Evolutionary conservation across 208 protist genomes (phyloP), one percentile per base, ranked within the genome.

Genomic region (Leishmania major): DNA sequence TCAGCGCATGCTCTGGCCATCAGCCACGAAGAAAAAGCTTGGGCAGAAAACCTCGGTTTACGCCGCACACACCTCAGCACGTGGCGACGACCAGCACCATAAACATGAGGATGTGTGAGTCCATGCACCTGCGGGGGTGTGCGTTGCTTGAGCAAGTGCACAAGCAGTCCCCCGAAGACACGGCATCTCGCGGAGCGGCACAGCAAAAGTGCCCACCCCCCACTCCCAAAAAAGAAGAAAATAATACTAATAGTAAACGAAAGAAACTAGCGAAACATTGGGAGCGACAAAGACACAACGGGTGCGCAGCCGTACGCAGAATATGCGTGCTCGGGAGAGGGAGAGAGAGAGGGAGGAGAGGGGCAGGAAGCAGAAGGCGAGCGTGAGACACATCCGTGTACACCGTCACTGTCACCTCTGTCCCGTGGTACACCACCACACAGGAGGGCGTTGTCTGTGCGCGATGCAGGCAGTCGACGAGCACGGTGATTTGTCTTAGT

Each of bases 401-500:
- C 5, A 15, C 15, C 8, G 10, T 53, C 28, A 74, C 45, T 22
- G 43, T 19, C 40, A 53, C n/a, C 3, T 1, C 69, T 31, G 4
- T 25, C 28, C n/a, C 19, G n/a, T 19, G 10, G 28, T 43, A 53
- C 45, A 53, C 37, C 25, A 17, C 28, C 69, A 15, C 66, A 37
- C 31, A 35, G 45, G 70, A 15, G 70, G 10, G 70, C 45, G 10
- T 40, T 55, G 47, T 37, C 47, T 51, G 45, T 49, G 70, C 28
- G 37, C 6, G 22, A 37, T 25, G 49, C 35, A 77, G 35, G 53
- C 37, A 55, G 37, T 31, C n/a, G 0, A 19, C 8, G 72, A 76
- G 8, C 31, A 76, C 1, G 19, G 11, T 31, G 2, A 28, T 0
- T 25, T 28, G 19, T 17, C 53, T 77, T 92, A 96, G 71, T 93